Evolutionary conservation across 2,329 filamentous ascomycete species (phyloP).

Genomic region (Plectosphaerella cucumerina): DNA sequence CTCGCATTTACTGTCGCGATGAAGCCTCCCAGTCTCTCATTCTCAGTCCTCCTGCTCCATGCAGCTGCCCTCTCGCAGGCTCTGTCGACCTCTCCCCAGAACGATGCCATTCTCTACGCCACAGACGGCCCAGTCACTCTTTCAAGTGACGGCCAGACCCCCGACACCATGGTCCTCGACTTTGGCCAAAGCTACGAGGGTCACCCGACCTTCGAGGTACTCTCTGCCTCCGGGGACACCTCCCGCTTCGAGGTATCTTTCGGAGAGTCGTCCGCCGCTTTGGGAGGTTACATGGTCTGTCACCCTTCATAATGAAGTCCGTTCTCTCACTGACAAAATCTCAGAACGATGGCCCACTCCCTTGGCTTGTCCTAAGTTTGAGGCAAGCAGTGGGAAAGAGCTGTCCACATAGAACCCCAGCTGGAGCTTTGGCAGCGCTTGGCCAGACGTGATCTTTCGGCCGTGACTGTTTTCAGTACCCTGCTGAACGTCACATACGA

Average conservation of each 20-base stretch:
- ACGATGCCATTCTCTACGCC: not conserved
- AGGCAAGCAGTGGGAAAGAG: too few relatives aligned
- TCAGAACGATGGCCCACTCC: not conserved
- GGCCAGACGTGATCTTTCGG: too few relatives aligned
- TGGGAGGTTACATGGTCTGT: not conserved
- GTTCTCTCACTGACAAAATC: not conserved
- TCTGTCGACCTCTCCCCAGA: not conserved
- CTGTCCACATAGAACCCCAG: not conserved
- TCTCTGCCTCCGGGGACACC: constrained; percentile 3
- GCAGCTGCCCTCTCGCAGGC: not conserved
- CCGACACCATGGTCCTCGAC: constrained; percentile 4
- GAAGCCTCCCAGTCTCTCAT: not conserved
- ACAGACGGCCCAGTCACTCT: not conserved
- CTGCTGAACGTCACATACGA: too few relatives aligned
- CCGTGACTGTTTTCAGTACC: too few relatives aligned
- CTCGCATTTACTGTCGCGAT: not conserved
- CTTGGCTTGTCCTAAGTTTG: too few relatives aligned
- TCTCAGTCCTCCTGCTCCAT: not conserved
- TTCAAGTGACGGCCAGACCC: not conserved
- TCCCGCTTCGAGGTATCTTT: constrained; percentile 4
- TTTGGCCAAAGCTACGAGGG: constrained; percentile 4
- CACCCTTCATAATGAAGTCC: not conserved
- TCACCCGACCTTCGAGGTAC: constrained; percentile 2
- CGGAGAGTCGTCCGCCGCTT: not conserved
- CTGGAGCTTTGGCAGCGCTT: too few relatives aligned